Percentiles rank a stretch among this genome's conserved stretches.
phyloP scores from a whole-genome alignment of 441 rosid genomes.

The Hura crepitans region DNA sequence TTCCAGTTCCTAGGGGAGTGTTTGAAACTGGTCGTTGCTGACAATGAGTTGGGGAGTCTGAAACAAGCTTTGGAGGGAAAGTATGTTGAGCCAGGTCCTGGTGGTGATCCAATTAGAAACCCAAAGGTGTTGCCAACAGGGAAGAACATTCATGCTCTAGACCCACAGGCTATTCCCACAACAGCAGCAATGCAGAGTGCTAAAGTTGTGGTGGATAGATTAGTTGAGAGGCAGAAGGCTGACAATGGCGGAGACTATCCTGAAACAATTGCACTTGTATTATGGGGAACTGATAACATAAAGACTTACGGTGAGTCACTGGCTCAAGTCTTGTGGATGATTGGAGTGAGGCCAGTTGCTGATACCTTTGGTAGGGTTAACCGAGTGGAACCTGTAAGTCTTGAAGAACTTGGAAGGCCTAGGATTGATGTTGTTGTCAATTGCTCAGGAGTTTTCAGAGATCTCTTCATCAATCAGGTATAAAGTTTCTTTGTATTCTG shows the following conservation, averaged over 20 bases:
- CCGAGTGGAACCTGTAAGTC: conserved; percentile 81
- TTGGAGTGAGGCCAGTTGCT: conserved; percentile 84
- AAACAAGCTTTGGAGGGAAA: conserved; percentile 97
- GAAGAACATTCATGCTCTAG: conserved; percentile 96
- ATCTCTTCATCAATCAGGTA: conserved; percentile 97
- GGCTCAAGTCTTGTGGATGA: conserved; percentile 98
- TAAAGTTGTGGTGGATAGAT: conserved; percentile 77
- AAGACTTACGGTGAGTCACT: conserved; percentile 98
- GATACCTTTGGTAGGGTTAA: conserved; percentile 93
- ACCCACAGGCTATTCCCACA: conserved; percentile 96
- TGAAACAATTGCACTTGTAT: conserved; percentile 91
- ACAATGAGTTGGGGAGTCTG: conserved; percentile 88
- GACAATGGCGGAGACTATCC: conserved; percentile 95
- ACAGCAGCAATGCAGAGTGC: conserved; percentile 98
- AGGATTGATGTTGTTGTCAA: conserved; percentile 96
- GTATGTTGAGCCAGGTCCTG: conserved; percentile 96
- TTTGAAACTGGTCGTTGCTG: conserved; percentile 79
- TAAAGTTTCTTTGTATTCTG: conserved; percentile 3
- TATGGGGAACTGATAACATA: conserved; percentile 99
- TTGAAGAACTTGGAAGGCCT: conserved; percentile 97
- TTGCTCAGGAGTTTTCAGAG: conserved; percentile 98
- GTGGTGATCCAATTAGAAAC: conserved; percentile 95
- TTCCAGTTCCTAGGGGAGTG: conserved; percentile 87
- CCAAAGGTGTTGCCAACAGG: conserved; percentile 98
- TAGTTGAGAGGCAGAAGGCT: conserved; percentile 81